Percentiles rank a stretch among this genome's conserved stretches.
phyloP scores from a whole-genome alignment of 441 rosid genomes.

The Manihot esculenta region DNA sequence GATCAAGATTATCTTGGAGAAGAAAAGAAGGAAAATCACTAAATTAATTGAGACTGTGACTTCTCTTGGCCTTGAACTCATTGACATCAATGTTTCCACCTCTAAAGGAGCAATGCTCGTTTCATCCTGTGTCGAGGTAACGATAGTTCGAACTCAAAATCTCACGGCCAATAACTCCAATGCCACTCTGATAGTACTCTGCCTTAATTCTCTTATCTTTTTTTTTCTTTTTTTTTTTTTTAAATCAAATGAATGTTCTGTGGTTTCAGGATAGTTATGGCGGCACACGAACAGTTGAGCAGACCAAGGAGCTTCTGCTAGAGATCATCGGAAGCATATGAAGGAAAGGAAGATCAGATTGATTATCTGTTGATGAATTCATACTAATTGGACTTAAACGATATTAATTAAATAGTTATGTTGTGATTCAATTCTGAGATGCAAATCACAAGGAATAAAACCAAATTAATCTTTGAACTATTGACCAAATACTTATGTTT shows the following conservation, averaged over 20 bases:
- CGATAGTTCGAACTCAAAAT: too few relatives aligned
- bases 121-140: slow-evolving; percentile 54
- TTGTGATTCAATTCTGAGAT: background rate
- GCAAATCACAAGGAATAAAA: background rate
- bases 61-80: slow-evolving; percentile 50
- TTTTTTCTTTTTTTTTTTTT: background rate
- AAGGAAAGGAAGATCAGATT: background rate
- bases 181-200: slow-evolving; percentile 1
- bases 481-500: too few relatives aligned
- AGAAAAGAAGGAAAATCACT: slow-evolving; percentile 52
- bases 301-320: slow-evolving; percentile 42
- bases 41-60: slow-evolving; percentile 55
- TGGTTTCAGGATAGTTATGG: slow-evolving; percentile 47
- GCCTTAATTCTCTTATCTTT: background rate
- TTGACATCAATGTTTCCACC: slow-evolving; percentile 53
- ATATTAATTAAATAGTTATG: background rate
- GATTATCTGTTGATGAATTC: background rate
- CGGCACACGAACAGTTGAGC: slow-evolving; percentile 33
- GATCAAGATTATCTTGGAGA: slow-evolving; percentile 65
- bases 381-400: background rate
- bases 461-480: too few relatives aligned
- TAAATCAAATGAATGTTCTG: background rate
- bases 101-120: slow-evolving; percentile 54
- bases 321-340: slow-evolving; percentile 48
- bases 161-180: too few relatives aligned